Percentiles rank a stretch among this genome's conserved stretches.
Evolutionary conservation across 129 eudicot species (phyloP).

Genomic region (Ambrosia trifida): DNA sequence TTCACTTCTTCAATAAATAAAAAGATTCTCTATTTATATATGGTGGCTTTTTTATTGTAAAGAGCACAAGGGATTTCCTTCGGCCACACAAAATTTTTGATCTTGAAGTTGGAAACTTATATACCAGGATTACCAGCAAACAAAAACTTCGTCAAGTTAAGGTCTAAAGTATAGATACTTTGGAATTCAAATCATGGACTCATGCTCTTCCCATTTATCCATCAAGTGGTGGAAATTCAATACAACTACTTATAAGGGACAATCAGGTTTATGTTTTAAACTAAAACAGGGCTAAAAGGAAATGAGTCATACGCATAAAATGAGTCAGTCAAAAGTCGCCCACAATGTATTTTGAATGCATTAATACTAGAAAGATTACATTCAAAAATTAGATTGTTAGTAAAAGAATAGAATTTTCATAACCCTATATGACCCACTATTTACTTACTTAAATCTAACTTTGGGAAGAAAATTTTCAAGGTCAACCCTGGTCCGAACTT

Average conservation of each 20-base stretch:
- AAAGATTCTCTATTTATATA: background rate
- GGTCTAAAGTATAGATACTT: conserved; percentile 3
- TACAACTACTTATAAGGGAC: background rate
- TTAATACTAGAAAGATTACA: background rate
- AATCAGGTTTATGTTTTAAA: background rate
- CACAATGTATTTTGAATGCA: background rate
- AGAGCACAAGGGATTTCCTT: background rate
- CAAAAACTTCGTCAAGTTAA: background rate
- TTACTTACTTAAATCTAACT: background rate
- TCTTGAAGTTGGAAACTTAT: background rate
- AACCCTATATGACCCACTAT: background rate
- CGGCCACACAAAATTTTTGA: background rate
- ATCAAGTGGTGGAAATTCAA: background rate
- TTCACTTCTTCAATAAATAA: background rate
- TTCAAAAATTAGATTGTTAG: background rate
- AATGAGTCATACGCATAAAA: background rate
- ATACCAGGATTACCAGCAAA: background rate
- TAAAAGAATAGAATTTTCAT: background rate
- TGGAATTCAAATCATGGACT: conserved; percentile 1
- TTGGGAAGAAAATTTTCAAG: background rate
- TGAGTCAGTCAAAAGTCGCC: background rate
- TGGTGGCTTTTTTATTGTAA: background rate
- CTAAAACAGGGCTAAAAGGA: background rate
- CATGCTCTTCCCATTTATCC: conserved; percentile 4
- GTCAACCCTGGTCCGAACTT: background rate